Conservation (phyloP, 768 basidiomycete genomes). For the Pseudohyphozyma bogoriensis region DNA sequence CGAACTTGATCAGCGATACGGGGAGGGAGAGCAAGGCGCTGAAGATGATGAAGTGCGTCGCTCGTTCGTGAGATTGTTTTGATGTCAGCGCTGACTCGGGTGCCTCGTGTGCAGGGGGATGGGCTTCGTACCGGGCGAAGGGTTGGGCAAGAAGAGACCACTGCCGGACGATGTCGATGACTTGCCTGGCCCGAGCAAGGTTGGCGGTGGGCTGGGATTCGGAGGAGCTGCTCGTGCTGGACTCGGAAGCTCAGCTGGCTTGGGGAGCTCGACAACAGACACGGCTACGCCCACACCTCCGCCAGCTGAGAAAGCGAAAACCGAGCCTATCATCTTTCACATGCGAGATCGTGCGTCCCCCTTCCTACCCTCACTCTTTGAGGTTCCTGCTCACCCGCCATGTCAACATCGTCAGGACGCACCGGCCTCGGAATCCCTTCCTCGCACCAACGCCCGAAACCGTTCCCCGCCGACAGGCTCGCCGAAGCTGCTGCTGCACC, state of each 20-base stretch:
- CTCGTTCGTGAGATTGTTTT: not conserved
- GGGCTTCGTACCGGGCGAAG: slow-evolving; percentile 33
- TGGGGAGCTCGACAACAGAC: not conserved
- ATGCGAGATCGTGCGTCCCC: slow-evolving; percentile 21
- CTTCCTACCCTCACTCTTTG: not conserved
- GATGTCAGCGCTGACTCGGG: too few relatives aligned
- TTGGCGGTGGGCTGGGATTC: slow-evolving; percentile 13
- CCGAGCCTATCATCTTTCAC: slow-evolving; percentile 27
- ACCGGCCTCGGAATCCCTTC: slow-evolving; percentile 29
- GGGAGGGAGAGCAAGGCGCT: slow-evolving; percentile 18
- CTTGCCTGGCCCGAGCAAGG: not conserved
- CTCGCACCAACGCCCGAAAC: not conserved
- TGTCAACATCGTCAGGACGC: slow-evolving; percentile 13
- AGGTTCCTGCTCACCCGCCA: not conserved
- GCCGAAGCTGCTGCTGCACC: not conserved
- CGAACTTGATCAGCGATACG: slow-evolving; percentile 17
- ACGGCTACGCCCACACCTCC: not conserved
- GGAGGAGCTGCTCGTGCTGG: slow-evolving; percentile 2
- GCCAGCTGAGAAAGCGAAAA: not conserved
- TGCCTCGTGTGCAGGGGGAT: slow-evolving; percentile 24
- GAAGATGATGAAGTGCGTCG: slow-evolving; percentile 29
- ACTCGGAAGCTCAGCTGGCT: not conserved
- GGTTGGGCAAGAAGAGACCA: slow-evolving; percentile 16
- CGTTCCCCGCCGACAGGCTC: not conserved
- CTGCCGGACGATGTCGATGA: not conserved